These are phyloP conservation scores for Candida rishiriensis DNA, from an alignment of 805 yeast species.

Conservation along the genomic window DNA sequence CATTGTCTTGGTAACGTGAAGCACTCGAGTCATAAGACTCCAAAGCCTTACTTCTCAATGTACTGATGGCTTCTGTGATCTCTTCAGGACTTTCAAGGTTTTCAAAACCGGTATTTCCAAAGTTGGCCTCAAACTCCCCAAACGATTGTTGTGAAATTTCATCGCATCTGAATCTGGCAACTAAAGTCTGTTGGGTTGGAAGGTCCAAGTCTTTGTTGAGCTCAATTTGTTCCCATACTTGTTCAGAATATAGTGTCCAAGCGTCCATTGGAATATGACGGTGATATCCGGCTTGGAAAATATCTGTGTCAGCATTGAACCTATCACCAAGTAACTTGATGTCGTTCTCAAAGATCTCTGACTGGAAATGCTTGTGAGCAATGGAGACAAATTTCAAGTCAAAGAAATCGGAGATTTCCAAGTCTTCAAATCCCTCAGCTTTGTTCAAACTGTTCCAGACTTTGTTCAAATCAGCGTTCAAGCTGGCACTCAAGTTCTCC, in stretches of 20 bases:
- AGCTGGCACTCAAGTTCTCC: conserved; percentile 60
- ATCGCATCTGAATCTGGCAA: conserved; percentile 91
- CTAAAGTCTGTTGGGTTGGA: conserved; percentile 94
- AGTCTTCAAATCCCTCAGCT: conserved; percentile 57
- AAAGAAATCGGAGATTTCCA: conserved; percentile 68
- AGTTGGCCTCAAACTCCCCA: conserved; percentile 36
- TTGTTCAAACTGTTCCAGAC: conserved; percentile 79
- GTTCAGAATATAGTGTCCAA: conserved; percentile 87
- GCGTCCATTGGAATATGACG: conserved; percentile 91
- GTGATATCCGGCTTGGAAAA: conserved; percentile 70
- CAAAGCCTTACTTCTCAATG: conserved; percentile 44
- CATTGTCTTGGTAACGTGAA: conserved; percentile 62
- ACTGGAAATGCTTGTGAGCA: conserved; percentile 80
- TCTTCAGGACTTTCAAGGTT: conserved; percentile 24
- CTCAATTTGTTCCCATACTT: conserved; percentile 93
- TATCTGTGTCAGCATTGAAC: conserved; percentile 38
- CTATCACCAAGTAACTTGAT: conserved; percentile 61
- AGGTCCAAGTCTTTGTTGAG: conserved; percentile 89
- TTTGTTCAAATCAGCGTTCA: conserved; percentile 63
- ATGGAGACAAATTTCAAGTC: conserved; percentile 78
- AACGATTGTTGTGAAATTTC: conserved; percentile 65
- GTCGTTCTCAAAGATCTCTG: conserved; percentile 61
- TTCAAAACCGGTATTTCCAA: conserved; percentile 23
- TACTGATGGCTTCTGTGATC: conserved; percentile 40
- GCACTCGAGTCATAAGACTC: conserved; percentile 65